Evolutionary conservation across 345 rosid genomes (phyloP).

Genomic region (Salix dunnii): DNA sequence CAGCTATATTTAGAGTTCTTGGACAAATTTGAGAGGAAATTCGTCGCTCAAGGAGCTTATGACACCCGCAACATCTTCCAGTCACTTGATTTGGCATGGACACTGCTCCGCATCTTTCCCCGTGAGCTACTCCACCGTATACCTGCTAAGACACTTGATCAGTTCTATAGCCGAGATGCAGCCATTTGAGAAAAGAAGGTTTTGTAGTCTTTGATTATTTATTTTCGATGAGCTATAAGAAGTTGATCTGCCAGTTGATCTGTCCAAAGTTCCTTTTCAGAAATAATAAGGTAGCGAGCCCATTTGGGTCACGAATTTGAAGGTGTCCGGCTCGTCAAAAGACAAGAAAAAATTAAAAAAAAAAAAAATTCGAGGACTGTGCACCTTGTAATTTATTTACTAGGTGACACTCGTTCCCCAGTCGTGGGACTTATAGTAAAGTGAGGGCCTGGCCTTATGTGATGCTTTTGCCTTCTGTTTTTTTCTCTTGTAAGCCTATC

Average conservation of each 20-base stretch:
- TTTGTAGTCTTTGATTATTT: background rate
- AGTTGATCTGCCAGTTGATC: slow-evolving; percentile 11
- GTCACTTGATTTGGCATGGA: slow-evolving; percentile 95
- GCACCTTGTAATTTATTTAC: slow-evolving; percentile 22
- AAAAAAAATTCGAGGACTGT: slow-evolving; percentile 5
- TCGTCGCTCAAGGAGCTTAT: slow-evolving; percentile 90
- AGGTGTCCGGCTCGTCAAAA: background rate
- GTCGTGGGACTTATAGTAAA: background rate
- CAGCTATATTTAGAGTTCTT: slow-evolving; percentile 91
- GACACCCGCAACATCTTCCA: slow-evolving; percentile 92
- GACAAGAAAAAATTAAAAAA: background rate
- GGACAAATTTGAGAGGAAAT: slow-evolving; percentile 94
- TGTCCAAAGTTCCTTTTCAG: background rate
- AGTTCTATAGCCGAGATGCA: slow-evolving; percentile 74
- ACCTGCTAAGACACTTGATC: slow-evolving; percentile 92
- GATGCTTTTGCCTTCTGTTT: background rate
- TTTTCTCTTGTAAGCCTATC: background rate
- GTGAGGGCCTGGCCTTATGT: background rate
- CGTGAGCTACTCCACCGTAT: slow-evolving; percentile 98
- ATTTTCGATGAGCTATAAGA: slow-evolving; percentile 4
- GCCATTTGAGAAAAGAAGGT: slow-evolving; percentile 31
- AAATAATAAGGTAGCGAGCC: slow-evolving; percentile 21
- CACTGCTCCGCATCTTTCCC: slow-evolving; percentile 93
- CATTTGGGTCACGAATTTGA: slow-evolving; percentile 2
- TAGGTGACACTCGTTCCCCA: background rate